Percentiles rank a stretch among this genome's conserved stretches.
Evolutionary conservation across 805 yeast genomes (phyloP).

Genomic region (Candida coleopterorum): DNA sequence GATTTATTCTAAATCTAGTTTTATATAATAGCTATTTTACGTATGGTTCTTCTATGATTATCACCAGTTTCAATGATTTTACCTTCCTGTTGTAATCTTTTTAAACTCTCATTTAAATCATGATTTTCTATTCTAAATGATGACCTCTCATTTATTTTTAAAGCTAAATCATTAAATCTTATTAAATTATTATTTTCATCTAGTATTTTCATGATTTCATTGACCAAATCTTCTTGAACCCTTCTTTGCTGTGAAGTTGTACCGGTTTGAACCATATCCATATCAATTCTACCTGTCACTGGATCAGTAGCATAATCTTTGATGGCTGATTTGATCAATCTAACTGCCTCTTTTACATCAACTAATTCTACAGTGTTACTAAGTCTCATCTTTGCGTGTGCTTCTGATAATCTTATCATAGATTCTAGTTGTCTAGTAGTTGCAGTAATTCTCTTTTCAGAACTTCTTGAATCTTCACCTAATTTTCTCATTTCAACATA

Average conservation of each 20-base stretch:
- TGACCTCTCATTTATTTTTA: constrained; percentile 61
- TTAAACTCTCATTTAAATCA: constrained; percentile 65
- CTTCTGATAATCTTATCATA: constrained; percentile 91
- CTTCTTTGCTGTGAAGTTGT: constrained; percentile 83
- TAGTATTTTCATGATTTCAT: constrained; percentile 53
- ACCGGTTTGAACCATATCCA: constrained; percentile 96
- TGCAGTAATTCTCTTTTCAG: constrained; percentile 92
- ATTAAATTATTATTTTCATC: constrained; percentile 47
- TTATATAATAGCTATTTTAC: constrained; percentile 17
- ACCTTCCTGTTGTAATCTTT: constrained; percentile 68
- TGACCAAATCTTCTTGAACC: constrained; percentile 65
- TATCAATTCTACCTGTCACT: constrained; percentile 90
- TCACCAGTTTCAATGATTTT: constrained; percentile 67
- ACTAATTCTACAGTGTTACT: constrained; percentile 62
- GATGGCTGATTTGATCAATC: constrained; percentile 88
- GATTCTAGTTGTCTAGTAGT: constrained; percentile 96
- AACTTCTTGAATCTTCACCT: constrained; percentile 84
- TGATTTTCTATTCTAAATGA: constrained; percentile 61
- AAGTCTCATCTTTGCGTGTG: constrained; percentile 95
- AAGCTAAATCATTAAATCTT: constrained; percentile 53
- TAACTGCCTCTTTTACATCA: constrained; percentile 91
- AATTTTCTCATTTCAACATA: constrained; percentile 92
- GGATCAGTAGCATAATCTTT: constrained; percentile 99
- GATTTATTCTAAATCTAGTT: constrained; percentile 5
- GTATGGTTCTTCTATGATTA: constrained; percentile 60